A percentile compares a stretch with the other conserved stretches of the same genome.
phyloP scores from a whole-genome alignment of 805 yeast genomes.

The Candida insectalens region DNA sequence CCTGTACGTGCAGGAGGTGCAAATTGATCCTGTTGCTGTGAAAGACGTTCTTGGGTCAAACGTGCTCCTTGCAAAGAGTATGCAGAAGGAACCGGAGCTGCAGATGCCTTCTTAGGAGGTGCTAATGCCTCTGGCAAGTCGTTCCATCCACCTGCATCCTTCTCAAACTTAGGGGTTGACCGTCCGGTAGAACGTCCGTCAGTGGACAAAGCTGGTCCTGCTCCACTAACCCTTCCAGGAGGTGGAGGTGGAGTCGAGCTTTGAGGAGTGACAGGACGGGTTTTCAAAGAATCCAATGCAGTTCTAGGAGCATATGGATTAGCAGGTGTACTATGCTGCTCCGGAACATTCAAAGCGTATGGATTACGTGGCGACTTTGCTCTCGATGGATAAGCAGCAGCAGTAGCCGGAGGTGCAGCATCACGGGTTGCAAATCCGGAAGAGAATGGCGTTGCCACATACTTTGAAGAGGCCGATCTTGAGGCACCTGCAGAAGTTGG shows the following conservation, averaged over 20 bases:
- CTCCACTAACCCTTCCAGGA: slow-evolving; percentile 10
- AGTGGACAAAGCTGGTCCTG: slow-evolving; percentile 3
- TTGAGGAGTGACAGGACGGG: background rate
- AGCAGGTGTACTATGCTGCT: slow-evolving; percentile 24
- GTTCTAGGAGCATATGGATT: slow-evolving; percentile 28
- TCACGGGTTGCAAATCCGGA: no score
- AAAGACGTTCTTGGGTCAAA: background rate
- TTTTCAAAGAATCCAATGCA: slow-evolving; percentile 23
- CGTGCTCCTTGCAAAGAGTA: slow-evolving; percentile 3
- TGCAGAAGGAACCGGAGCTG: slow-evolving; percentile 18
- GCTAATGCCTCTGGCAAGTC: slow-evolving; percentile 46
- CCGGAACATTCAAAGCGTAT: background rate
- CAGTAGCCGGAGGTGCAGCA: background rate
- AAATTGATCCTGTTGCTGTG: background rate
- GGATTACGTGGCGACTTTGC: slow-evolving; percentile 1
- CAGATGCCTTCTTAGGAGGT: slow-evolving; percentile 16
- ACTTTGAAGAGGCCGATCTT: background rate
- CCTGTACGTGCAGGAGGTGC: slow-evolving; percentile 17
- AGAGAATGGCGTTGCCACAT: background rate
- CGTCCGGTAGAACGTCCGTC: background rate
- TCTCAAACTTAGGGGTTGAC: slow-evolving; percentile 15
- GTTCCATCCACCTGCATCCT: slow-evolving; percentile 62
- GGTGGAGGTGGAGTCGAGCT: slow-evolving; percentile 1
- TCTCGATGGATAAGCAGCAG: slow-evolving; percentile 1
- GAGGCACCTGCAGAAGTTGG: background rate